Evolutionary conservation across 2,329 filamentous ascomycete genomes (phyloP).

Genomic region (Fusarium nisikadoi): DNA sequence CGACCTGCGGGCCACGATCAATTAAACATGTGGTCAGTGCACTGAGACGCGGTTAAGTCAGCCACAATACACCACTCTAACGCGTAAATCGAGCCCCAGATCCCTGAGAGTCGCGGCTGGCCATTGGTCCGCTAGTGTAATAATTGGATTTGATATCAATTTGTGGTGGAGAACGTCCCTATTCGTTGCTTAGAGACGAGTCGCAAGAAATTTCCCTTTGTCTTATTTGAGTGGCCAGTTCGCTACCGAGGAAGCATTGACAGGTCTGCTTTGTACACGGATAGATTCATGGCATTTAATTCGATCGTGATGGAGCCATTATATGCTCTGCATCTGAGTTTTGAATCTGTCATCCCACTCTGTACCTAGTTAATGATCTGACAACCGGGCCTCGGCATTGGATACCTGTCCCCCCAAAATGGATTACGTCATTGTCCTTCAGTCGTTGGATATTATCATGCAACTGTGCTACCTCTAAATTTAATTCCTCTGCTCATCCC

Average conservation of each 20-base stretch:
- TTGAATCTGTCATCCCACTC: slow-evolving; percentile 33
- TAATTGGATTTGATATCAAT: slow-evolving; percentile 34
- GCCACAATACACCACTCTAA: slow-evolving; percentile 23
- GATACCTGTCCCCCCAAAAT: slow-evolving; percentile 2
- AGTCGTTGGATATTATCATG: slow-evolving; percentile 8
- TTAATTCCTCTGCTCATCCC: neutral
- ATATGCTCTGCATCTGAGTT: slow-evolving; percentile 20
- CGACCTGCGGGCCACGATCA: slow-evolving; percentile 43
- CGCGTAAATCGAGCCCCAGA: neutral
- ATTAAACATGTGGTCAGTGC: slow-evolving; percentile 47
- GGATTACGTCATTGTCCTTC: slow-evolving; percentile 42
- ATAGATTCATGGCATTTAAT: neutral
- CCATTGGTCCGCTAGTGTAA: slow-evolving; percentile 12
- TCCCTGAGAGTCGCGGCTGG: neutral
- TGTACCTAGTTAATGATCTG: neutral
- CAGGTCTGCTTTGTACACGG: neutral
- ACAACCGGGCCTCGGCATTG: slow-evolving; percentile 9
- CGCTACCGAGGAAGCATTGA: slow-evolving; percentile 15
- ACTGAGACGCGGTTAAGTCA: slow-evolving; percentile 16
- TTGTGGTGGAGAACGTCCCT: neutral
- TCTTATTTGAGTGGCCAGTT: slow-evolving; percentile 32
- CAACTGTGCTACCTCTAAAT: neutral
- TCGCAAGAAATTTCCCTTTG: neutral
- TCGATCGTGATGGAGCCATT: slow-evolving; percentile 18
- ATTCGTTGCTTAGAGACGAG: slow-evolving; percentile 20